Evolutionary conservation across 495 filamentous ascomycete species (phyloP).

Genomic region (Lophiostoma macrostomum): DNA sequence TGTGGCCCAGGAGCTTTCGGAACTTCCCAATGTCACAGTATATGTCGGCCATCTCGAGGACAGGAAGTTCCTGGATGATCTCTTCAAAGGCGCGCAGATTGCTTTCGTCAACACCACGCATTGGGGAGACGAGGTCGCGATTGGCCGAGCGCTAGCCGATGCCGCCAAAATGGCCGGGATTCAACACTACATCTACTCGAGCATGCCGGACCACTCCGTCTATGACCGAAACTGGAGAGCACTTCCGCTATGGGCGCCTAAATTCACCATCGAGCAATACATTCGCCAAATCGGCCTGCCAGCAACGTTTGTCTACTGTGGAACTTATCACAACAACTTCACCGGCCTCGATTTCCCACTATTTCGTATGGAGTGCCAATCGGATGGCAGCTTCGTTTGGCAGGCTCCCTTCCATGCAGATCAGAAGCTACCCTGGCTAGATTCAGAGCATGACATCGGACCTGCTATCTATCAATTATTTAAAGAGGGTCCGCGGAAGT

Average conservation of each 20-base stretch:
- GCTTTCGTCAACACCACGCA: constrained; percentile 99
- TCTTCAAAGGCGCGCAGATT: constrained; percentile 79
- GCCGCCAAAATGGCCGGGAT: constrained; percentile 83
- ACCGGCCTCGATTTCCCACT: constrained; percentile 88
- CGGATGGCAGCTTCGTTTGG: constrained; percentile 87
- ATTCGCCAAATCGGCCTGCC: constrained; percentile 77
- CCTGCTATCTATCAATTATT: constrained; percentile 93
- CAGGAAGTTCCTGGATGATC: constrained; percentile 62
- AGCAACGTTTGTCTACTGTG: constrained; percentile 89
- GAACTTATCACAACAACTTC: constrained; percentile 99
- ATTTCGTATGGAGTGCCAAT: constrained; percentile 84
- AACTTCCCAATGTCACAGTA: constrained; percentile 79
- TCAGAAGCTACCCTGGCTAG: constrained; percentile 88
- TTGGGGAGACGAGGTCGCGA: constrained; percentile 88
- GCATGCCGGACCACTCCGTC: constrained; percentile 89
- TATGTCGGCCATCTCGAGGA: constrained; percentile 79
- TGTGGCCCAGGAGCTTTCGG: constrained; percentile 76
- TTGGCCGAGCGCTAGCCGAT: constrained; percentile 82
- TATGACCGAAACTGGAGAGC: constrained; percentile 72
- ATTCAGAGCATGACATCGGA: constrained; percentile 94
- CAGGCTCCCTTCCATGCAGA: constrained; percentile 90
- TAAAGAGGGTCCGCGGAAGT: constrained; percentile 85
- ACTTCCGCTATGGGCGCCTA: constrained; percentile 85
- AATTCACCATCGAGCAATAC: constrained; percentile 89
- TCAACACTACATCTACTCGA: constrained; percentile 90